Percentiles rank a stretch among this genome's conserved stretches.
These are phyloP conservation scores for Cytauxzoon felis DNA, from an alignment of 169 alveolate genomes.

Conservation along the genomic window DNA sequence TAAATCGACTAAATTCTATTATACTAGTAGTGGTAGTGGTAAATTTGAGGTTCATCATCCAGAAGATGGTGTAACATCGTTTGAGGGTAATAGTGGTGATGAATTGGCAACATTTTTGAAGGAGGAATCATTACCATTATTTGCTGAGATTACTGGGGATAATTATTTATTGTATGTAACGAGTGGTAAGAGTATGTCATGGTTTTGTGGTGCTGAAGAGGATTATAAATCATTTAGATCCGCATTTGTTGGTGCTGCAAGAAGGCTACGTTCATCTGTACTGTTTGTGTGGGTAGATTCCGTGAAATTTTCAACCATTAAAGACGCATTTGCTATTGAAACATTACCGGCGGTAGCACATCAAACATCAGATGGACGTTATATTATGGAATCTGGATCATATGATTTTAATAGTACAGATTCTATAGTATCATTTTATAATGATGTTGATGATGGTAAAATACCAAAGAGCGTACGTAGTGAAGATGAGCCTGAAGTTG, in stretches of 20 bases:
- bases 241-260: constrained; percentile 43
- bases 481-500: constrained; percentile 70
- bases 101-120: constrained; percentile 60
- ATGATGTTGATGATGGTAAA: constrained; percentile 70
- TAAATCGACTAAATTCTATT: constrained; percentile 62
- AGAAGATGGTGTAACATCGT: constrained; percentile 19
- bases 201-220: constrained; percentile 73
- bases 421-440: constrained; percentile 59
- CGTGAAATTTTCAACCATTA: constrained; percentile 50
- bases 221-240: constrained; percentile 67
- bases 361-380: constrained; percentile 68
- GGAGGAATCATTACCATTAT: constrained; percentile 69
- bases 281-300: constrained; percentile 62
- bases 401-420: constrained; percentile 48
- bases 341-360: constrained; percentile 73
- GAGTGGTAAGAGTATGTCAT: constrained; percentile 68
- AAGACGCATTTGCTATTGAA: constrained; percentile 57
- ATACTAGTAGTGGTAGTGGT: constrained; percentile 15
- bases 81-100: constrained; percentile 21
- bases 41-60: constrained; percentile 42
- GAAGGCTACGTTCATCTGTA: constrained; percentile 22
- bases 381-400: constrained; percentile 48
- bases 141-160: constrained; percentile 69
- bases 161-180: constrained; percentile 69
- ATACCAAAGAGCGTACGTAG: constrained; percentile 65